phyloP scores from a whole-genome alignment of 495 filamentous ascomycete genomes.

The Penicillium coprophilum region DNA sequence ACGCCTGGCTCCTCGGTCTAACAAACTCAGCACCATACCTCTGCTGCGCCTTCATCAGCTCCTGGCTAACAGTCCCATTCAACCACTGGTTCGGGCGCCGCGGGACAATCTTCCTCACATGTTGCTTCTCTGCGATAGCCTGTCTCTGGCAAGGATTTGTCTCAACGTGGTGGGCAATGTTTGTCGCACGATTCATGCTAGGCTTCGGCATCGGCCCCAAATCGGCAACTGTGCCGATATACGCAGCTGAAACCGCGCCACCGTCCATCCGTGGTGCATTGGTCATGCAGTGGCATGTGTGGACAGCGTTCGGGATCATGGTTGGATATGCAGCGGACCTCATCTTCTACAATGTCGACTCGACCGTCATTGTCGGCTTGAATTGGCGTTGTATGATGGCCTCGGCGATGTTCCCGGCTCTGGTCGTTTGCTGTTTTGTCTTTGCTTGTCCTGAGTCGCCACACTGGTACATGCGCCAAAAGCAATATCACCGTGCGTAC shows the following conservation, averaged over 20 bases:
- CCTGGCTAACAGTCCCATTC: conserved; percentile 80
- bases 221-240: conserved; percentile 75
- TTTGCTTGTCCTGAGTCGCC: conserved; percentile 75
- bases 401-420: conserved; percentile 70
- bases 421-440: conserved; percentile 68
- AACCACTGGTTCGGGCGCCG: conserved; percentile 79
- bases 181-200: conserved; percentile 68
- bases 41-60: conserved; percentile 72
- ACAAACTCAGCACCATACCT: conserved; percentile 65
- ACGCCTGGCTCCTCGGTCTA: conserved; percentile 67
- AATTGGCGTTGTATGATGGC: conserved; percentile 87
- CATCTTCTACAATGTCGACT: conserved; percentile 65
- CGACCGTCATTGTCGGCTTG: conserved; percentile 56
- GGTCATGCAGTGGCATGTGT: conserved; percentile 85
- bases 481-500: conserved; percentile 64
- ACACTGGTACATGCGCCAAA: conserved; percentile 76
- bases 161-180: conserved; percentile 73
- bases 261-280: conserved; percentile 71
- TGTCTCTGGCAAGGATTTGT: conserved; percentile 78
- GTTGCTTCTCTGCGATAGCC: conserved; percentile 61
- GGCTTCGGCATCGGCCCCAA: conserved; percentile 82
- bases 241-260: conserved; percentile 74
- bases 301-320: conserved; percentile 84
- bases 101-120: conserved; percentile 80
- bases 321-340: conserved; percentile 71